Base-by-base conservation (phyloP, 2,329 filamentous ascomycete species). In the Septoria petroselini region DNA sequence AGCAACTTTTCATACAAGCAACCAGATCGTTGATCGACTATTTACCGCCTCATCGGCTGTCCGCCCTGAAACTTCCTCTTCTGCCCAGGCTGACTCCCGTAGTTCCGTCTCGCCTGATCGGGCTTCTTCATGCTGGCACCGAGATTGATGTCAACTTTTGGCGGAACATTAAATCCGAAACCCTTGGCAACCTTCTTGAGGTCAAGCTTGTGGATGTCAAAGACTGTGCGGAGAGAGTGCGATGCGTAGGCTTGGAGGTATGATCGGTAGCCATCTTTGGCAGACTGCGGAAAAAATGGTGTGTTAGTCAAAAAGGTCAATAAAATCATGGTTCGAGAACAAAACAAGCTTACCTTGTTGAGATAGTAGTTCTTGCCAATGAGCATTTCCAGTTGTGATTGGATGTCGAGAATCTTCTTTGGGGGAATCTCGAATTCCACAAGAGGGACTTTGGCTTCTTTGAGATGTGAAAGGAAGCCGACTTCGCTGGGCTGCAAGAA, bases 291-390 rank as follows among this genome's bases (percentile, higher is more conserved):
- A 21, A 18, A 25, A n/a, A n/a, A n/a, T n/a, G n/a, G n/a, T n/a
- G 9, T 19, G 39, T 59, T 48, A 58, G 55, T 41, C n/a, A n/a
- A n/a, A 33, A 12, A 11, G 2, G 29, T 30, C 33, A 15, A n/a
- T 39, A 27, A 12, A 21, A 17, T 23, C 29, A 12, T 12, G 7
- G 29, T 21, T n/a, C n/a, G n/a, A n/a, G n/a, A n/a, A n/a, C n/a
- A n/a, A 19, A 8, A n/a, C 3, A 41, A 30, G 62, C 72, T 50
- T 66, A 80, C 78, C 80, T 95, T 93, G 75, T 96, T 93, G 51
- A 98, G 79, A 70, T 96, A 96, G 76, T 97, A 97, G 72, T 98
- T 97, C 69, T 93, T 87, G 23, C 82, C 82, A 63, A 98, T 94
- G 59, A 97, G 80, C 73, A 91, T 93, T 77, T 97, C 91, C 7